phyloP scores from a whole-genome alignment of 257 asterid genomes.

The Capsicum pubescens region DNA sequence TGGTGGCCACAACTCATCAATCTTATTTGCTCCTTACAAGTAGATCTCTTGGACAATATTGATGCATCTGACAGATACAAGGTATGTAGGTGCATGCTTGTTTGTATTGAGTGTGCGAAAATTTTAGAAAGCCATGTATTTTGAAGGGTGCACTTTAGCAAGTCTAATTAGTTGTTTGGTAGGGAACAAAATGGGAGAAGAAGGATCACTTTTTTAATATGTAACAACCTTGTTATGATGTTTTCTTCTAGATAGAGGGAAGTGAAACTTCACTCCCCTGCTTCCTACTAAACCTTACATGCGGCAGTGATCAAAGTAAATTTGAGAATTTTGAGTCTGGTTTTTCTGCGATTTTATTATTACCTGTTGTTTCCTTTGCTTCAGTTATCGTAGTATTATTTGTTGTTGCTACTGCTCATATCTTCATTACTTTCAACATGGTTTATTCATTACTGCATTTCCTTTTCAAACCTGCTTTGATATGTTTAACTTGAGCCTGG shows the following conservation, averaged over 20 bases:
- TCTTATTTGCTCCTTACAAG: conserved; percentile 40
- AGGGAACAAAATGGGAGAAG: not conserved
- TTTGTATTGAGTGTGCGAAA: not conserved
- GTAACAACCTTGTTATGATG: conserved; percentile 5
- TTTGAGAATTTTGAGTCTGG: conserved; percentile 17
- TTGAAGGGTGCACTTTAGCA: not conserved
- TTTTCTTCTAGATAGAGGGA: not conserved
- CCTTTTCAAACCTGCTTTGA: not conserved
- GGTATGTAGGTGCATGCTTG: conserved; percentile 17
- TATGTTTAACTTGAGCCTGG: not conserved
- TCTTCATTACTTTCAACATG: not conserved
- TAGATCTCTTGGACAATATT: conserved; percentile 20
- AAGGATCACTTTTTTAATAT: conserved; percentile 3
- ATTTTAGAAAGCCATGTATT: not conserved
- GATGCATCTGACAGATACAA: conserved; percentile 27
- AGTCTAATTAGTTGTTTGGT: conserved; percentile 17
- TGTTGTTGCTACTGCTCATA: not conserved
- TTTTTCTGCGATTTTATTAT: not conserved
- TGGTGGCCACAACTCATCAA: conserved; percentile 41
- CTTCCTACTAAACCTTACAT: conserved; percentile 7
- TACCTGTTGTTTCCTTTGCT: not conserved
- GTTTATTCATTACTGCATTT: not conserved
- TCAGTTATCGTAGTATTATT: not conserved
- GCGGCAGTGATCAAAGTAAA: conserved; percentile 22
- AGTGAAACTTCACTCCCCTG: not conserved